These are phyloP conservation scores for Tolypocladium nubicola DNA, from an alignment of 2,329 filamentous ascomycete species.

Conservation along the genomic window DNA sequence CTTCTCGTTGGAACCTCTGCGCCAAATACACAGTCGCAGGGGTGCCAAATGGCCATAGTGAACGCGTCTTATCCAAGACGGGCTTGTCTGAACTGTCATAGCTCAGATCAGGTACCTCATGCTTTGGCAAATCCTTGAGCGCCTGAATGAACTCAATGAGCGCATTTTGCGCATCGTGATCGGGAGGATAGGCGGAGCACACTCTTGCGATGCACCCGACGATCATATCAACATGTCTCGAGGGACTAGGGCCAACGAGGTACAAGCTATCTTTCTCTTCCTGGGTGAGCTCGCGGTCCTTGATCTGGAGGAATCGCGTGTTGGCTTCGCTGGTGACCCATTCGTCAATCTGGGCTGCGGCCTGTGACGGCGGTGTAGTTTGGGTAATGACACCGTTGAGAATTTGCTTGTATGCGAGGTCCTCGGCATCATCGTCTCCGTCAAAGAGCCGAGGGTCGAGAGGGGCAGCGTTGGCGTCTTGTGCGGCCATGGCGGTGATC, in stretches of 20 bases:
- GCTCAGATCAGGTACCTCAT: constrained; percentile 1
- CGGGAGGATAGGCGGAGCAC: constrained; percentile 4
- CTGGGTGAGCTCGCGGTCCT: not conserved
- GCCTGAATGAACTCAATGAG: constrained; percentile 2
- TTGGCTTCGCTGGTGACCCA: constrained; percentile 5
- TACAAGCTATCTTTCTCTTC: constrained; percentile 1
- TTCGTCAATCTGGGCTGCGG: constrained; percentile 2
- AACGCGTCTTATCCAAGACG: not conserved
- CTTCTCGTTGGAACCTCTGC: constrained; percentile 2
- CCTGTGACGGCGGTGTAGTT: not conserved
- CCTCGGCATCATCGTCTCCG: constrained; percentile 3
- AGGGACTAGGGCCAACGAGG: constrained; percentile 3
- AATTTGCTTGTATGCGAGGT: constrained; percentile 4
- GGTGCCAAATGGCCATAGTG: constrained; percentile 4
- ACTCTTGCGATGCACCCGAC: constrained; percentile 1
- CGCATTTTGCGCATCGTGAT: constrained; percentile 1
- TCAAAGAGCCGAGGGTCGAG: constrained; percentile 5
- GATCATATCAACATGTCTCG: constrained; percentile 4
- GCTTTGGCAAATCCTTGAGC: constrained; percentile 1
- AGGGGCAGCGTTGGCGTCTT: not conserved
- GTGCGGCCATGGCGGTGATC: not conserved
- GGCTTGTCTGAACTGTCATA: constrained; percentile 1
- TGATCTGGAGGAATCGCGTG: not conserved
- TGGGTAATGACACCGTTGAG: constrained; percentile 1
- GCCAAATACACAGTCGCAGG: not conserved